Base-by-base conservation (phyloP, 2,329 filamentous ascomycete species). In the Mycosphaerella arachidis region DNA sequence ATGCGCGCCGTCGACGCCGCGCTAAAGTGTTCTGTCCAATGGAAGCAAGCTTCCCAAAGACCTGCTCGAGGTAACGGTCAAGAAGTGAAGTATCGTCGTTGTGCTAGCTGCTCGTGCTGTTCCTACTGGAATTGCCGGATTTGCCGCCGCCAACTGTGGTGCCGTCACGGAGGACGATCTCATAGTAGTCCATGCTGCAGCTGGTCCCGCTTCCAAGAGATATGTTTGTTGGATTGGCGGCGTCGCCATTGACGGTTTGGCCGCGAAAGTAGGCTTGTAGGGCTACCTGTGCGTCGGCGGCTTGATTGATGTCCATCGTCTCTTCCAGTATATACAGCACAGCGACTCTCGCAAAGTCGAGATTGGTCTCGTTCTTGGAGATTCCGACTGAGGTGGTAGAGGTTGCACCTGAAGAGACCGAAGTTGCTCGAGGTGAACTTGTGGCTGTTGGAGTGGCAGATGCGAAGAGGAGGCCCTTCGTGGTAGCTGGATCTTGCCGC, bases 261-360 rank as follows among this genome's bases (percentile, higher is more conserved):
- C 52, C 61, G 6, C 59, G 55, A 56, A 76, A 70, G 52, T 69
- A 75, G 1, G 55, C 65, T 58, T 78, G 75, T 30, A 81, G 67
- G 6, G 71, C 71, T 46, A 75, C 72, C 59, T 81, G 79, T 35
- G 78, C 79, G 10, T 64, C 73, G 6, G 75, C 75, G 0, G 78
- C 78, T 3, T 66, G 67, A 50, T 76, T 68, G 1, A 81, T 60
- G 33, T 74, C 67, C 5, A 72, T 70, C 6, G 73, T 74, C 30
- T 75, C 71, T 62, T 81, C 77, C 13, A 81, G 68, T 12, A 79
- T 72, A 40, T 78, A 74, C 4, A 81, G 72, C 13, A 81, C 75
- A 13, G 75, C 74, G 16, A 77, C 65, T 24, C 78, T 74, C 1
- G 79, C 79, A 63, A 81, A 81, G 62, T 80, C 77, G 20, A 73